Conservation (phyloP, 208 protist species). For the Wallacemonas sp. region DNA sequence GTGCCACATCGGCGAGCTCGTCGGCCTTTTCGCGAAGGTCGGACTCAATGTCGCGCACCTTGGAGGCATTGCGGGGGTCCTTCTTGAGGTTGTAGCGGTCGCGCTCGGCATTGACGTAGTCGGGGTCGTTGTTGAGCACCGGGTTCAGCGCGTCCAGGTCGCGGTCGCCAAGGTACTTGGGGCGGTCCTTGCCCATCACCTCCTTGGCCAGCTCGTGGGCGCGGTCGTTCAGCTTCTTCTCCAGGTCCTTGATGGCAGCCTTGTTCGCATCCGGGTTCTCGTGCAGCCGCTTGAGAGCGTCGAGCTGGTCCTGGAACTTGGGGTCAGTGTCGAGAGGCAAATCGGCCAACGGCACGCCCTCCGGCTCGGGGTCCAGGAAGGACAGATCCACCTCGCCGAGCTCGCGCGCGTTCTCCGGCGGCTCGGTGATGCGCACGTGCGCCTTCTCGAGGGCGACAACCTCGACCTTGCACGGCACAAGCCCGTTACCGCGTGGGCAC, state of each 20-base stretch:
- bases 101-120: constrained; percentile 49
- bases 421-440: constrained; percentile 66
- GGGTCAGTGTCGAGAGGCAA: constrained; percentile 53
- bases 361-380: constrained; percentile 66
- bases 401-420: constrained; percentile 63
- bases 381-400: constrained; percentile 67
- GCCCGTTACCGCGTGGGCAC: constrained; percentile 50
- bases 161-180: constrained; percentile 47
- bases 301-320: constrained; percentile 53
- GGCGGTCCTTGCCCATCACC: constrained; percentile 53
- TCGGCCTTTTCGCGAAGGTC: constrained; percentile 34
- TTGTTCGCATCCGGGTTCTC: constrained; percentile 35
- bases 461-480: constrained; percentile 69
- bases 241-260: constrained; percentile 32
- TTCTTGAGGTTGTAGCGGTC: constrained; percentile 60
- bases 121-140: constrained; percentile 41
- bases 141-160: constrained; percentile 50
- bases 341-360: constrained; percentile 66
- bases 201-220: constrained; percentile 52
- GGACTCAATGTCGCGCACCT: constrained; percentile 49
- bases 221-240: constrained; percentile 52
- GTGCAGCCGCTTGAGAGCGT: constrained; percentile 44
- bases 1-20: constrained; percentile 33
- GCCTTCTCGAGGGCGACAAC: constrained; percentile 58
- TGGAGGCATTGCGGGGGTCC: constrained; percentile 57